Percentiles rank a stretch among this genome's conserved stretches.
phyloP scores from a whole-genome alignment of 306 rosid species.

The Castanea crenata region DNA sequence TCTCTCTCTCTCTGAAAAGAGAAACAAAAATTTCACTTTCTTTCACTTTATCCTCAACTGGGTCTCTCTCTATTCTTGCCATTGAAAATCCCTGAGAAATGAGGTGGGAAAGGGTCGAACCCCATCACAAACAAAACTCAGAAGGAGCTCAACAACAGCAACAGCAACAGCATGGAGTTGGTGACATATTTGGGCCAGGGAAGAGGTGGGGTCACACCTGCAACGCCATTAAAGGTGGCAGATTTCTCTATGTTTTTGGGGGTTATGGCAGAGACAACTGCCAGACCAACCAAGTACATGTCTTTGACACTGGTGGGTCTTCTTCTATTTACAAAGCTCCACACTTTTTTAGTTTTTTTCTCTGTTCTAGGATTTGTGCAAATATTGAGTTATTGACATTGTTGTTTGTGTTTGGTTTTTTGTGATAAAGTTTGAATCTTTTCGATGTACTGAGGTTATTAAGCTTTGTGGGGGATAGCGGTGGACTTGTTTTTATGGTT shows the following conservation, averaged over 20 bases:
- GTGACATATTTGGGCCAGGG: conserved; percentile 71
- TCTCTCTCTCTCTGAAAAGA: background rate
- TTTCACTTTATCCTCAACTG: conserved; percentile 31
- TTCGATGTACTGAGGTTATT: conserved; percentile 10
- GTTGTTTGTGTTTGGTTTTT: conserved; percentile 17
- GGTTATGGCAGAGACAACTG: conserved; percentile 96
- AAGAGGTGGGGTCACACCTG: conserved; percentile 99
- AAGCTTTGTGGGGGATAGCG: background rate
- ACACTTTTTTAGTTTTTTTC: background rate
- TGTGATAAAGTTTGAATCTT: conserved; percentile 17
- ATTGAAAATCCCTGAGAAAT: conserved; percentile 44
- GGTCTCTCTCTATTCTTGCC: background rate
- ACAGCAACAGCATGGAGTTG: conserved; percentile 6
- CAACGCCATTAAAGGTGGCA: conserved; percentile 92
- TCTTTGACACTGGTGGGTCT: conserved; percentile 77
- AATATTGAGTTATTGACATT: conserved; percentile 24
- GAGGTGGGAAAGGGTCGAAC: conserved; percentile 90
- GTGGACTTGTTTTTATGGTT: conserved; percentile 19
- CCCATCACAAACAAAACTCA: conserved; percentile 41
- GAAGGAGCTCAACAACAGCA: conserved; percentile 25
- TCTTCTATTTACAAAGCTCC: background rate
- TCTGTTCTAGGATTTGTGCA: conserved; percentile 5
- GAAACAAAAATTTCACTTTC: background rate
- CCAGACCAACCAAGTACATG: conserved; percentile 92
- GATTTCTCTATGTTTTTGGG: conserved; percentile 81